Percentiles rank a stretch among this genome's conserved stretches.
Evolutionary conservation across 2,329 filamentous ascomycete species (phyloP).

Genomic region (Pleoardoris graminearum): DNA sequence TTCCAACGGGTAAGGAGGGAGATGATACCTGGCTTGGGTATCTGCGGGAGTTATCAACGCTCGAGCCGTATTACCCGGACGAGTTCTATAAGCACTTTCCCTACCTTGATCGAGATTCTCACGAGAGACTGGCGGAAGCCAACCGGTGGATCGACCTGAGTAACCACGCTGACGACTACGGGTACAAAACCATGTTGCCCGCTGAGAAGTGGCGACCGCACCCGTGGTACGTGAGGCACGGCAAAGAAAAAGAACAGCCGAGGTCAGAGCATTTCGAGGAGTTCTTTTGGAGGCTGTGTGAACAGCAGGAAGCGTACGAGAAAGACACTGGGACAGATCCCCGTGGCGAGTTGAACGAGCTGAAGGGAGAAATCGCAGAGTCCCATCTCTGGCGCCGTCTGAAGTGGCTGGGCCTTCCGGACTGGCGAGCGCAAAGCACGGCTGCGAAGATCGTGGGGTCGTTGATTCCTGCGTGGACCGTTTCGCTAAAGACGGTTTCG

Average conservation of each 20-base stretch:
- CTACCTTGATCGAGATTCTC: not conserved
- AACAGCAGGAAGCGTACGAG: not conserved
- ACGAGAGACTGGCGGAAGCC: not conserved
- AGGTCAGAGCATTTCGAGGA: not conserved
- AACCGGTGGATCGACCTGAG: not conserved
- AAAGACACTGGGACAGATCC: not conserved
- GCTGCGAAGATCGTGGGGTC: constrained; percentile 2
- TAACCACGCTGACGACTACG: not conserved
- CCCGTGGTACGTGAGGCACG: not conserved
- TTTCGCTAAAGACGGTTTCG: constrained; percentile 22
- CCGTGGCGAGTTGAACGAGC: not conserved
- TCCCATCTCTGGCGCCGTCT: constrained; percentile 8
- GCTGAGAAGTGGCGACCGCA: not conserved
- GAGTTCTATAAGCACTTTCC: not conserved
- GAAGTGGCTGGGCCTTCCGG: constrained; percentile 26
- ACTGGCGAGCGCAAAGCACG: constrained; percentile 11
- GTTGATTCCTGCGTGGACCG: constrained; percentile 7
- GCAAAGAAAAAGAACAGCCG: not conserved
- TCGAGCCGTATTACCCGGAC: not conserved
- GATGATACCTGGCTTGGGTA: not conserved
- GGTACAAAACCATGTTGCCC: not conserved
- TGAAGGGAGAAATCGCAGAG: not conserved
- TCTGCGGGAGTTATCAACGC: not conserved
- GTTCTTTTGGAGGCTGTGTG: not conserved
- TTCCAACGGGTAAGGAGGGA: too few species aligned